These are phyloP conservation scores for Agrostemma githago DNA, from an alignment of 148 eudicot species.

Conservation along the genomic window DNA sequence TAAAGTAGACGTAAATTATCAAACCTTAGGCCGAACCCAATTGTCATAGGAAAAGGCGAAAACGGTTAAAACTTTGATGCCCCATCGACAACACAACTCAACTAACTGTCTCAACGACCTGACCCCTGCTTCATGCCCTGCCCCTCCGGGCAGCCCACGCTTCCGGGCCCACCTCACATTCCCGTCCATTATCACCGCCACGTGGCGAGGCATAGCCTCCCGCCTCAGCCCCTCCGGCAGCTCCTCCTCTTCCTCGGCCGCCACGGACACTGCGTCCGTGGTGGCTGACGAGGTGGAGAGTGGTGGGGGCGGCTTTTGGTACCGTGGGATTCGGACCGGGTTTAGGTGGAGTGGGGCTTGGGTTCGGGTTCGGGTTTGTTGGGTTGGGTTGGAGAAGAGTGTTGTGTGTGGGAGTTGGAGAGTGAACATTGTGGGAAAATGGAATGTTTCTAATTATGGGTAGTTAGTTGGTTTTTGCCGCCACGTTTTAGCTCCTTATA, in stretches of 20 bases:
- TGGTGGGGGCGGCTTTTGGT: neutral
- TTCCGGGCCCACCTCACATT: conserved; percentile 71
- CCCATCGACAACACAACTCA: conserved; percentile 46
- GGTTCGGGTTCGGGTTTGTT: conserved; percentile 2
- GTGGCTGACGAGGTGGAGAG: neutral
- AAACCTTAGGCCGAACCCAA: conserved; percentile 61
- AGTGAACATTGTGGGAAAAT: conserved; percentile 17
- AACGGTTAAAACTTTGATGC: conserved; percentile 50
- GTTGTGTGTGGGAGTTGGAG: conserved; percentile 17
- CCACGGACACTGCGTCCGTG: neutral
- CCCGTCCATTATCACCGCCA: conserved; percentile 80
- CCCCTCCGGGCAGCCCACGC: conserved; percentile 39
- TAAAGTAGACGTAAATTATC: neutral
- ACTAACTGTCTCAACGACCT: conserved; percentile 38
- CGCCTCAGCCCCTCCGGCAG: conserved; percentile 43
- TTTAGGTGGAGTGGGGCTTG: neutral
- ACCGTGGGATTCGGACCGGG: neutral
- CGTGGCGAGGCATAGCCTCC: conserved; percentile 61
- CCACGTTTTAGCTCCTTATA: conserved; percentile 12
- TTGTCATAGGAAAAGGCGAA: conserved; percentile 76
- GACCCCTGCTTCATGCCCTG: conserved; percentile 60
- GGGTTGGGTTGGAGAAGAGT: conserved; percentile 10
- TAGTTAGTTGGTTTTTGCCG: conserved; percentile 21
- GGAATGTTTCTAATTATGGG: neutral
- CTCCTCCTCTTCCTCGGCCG: conserved; percentile 11